phyloP scores from a whole-genome alignment of 2,329 filamentous ascomycete species.

The Fusarium cicatricum region DNA sequence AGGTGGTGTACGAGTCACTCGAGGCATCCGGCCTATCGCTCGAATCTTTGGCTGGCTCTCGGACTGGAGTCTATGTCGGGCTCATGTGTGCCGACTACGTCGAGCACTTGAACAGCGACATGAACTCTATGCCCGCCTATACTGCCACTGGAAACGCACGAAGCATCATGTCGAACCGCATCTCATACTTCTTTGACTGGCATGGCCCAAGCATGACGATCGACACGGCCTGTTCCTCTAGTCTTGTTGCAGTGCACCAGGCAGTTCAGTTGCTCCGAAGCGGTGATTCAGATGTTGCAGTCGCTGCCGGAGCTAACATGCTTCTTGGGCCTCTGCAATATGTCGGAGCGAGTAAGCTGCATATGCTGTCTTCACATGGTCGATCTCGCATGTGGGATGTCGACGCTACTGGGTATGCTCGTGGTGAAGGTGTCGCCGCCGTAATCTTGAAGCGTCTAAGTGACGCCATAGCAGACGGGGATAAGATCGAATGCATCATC shows the following conservation, averaged over 20 bases:
- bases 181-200: constrained; percentile 1
- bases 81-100: neutral
- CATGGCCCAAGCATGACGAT: constrained; percentile 43
- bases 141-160: neutral
- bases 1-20: neutral
- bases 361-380: constrained; percentile 35
- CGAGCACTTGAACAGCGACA: too few species aligned
- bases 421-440: constrained; percentile 59
- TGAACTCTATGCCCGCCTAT: neutral
- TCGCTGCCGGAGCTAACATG: constrained; percentile 35
- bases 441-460: constrained; percentile 57
- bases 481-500: constrained; percentile 37
- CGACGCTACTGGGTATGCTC: constrained; percentile 54
- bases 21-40: neutral
- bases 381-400: constrained; percentile 52
- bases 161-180: neutral
- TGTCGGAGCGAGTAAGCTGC: constrained; percentile 14
- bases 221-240: constrained; percentile 49
- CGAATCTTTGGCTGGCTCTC: neutral
- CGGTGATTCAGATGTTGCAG: constrained; percentile 41
- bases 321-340: constrained; percentile 27
- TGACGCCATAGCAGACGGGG: constrained; percentile 49
- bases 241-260: constrained; percentile 9
- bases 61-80: neutral
- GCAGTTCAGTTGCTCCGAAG: constrained; percentile 28